A percentile compares a stretch with the other conserved stretches of the same genome.
These are phyloP conservation scores for Solanum virginianum DNA, from an alignment of 257 asterid genomes.

Conservation along the genomic window DNA sequence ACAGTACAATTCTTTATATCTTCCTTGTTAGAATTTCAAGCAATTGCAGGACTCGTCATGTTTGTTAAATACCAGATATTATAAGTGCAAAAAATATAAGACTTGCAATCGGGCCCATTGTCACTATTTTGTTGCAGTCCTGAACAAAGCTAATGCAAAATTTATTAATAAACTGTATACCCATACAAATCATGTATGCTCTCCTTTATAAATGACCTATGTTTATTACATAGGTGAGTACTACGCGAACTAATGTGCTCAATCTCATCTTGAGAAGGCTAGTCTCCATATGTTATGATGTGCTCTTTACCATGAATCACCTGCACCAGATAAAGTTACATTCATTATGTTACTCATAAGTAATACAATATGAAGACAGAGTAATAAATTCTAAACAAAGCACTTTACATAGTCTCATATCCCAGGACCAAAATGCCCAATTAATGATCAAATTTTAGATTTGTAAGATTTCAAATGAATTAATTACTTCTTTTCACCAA, in stretches of 20 bases:
- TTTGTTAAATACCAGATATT: background rate
- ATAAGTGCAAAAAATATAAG: background rate
- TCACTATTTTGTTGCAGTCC: background rate
- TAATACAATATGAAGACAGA: background rate
- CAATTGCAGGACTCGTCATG: background rate
- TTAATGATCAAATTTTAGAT: background rate
- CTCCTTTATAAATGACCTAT: background rate
- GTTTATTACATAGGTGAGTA: background rate
- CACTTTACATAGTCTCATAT: too few relatives aligned
- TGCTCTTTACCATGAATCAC: slow-evolving; percentile 47
- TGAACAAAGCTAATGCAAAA: background rate
- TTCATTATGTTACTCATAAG: background rate
- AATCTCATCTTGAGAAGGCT: slow-evolving; percentile 19
- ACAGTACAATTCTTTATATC: background rate
- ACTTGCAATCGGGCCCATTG: background rate
- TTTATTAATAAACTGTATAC: background rate
- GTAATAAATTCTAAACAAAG: background rate
- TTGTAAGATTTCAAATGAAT: background rate
- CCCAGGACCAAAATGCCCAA: background rate
- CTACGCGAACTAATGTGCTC: slow-evolving; percentile 2
- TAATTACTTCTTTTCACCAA: slow-evolving; percentile 54
- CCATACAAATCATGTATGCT: background rate
- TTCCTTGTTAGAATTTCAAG: background rate
- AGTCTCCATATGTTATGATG: slow-evolving; percentile 9
- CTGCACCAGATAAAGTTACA: slow-evolving; percentile 21